phyloP scores from a whole-genome alignment of 2,329 filamentous ascomycete genomes.

The Cryphonectria carpinicola region DNA sequence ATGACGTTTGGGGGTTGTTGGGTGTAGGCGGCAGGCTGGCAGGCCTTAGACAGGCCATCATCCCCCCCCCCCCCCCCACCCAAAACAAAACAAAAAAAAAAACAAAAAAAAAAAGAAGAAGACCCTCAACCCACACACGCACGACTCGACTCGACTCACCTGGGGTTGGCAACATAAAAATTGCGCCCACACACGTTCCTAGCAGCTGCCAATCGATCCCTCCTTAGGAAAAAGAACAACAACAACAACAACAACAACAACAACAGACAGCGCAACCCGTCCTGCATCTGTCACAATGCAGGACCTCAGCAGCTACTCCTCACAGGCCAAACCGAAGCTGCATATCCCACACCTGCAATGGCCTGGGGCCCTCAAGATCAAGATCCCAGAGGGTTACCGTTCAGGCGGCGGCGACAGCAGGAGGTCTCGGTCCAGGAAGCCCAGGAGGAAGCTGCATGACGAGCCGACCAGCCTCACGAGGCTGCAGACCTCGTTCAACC shows the following conservation, averaged over 20 bases:
- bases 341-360: conserved; percentile 35
- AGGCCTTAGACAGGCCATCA: not conserved
- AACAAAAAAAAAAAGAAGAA: too few species aligned
- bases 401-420: conserved; percentile 34
- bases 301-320: conserved; percentile 32
- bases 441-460: conserved; percentile 28
- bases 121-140: not conserved
- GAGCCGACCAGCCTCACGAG: conserved; percentile 64
- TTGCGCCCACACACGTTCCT: not conserved
- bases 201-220: too few species aligned
- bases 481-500: conserved; percentile 81
- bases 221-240: not conserved
- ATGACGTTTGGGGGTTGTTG: not conserved
- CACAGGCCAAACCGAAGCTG: conserved; percentile 37
- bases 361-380: conserved; percentile 35
- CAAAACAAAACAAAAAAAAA: not conserved
- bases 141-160: not conserved
- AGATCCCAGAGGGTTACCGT: conserved; percentile 39
- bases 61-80: not conserved
- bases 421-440: conserved; percentile 33
- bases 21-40: not conserved
- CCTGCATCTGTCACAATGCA: conserved; percentile 32
- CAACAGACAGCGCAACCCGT: not conserved
- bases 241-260: not conserved
- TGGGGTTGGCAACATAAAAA: not conserved